Conservation (phyloP, 306 rosid species). For the Vigna hirtella region DNA sequence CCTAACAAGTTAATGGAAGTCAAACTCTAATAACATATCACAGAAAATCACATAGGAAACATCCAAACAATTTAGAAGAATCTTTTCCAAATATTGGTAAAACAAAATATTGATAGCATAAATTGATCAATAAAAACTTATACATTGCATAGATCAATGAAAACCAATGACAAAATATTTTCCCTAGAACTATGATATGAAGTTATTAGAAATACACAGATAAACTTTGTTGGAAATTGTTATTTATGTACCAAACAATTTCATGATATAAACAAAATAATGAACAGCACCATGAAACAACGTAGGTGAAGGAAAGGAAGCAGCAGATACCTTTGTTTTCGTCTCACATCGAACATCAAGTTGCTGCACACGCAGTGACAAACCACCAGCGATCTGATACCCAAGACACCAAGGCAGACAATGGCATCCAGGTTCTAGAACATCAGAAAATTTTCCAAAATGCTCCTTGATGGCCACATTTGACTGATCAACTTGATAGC, state of each 20-base stretch:
- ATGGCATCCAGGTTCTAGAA: conserved; percentile 78
- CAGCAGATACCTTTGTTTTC: conserved; percentile 64
- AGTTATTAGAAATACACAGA: background rate
- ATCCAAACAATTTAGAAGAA: background rate
- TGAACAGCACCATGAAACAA: conserved; percentile 18
- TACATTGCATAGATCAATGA: background rate
- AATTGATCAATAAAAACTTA: background rate
- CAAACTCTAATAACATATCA: conserved; percentile 32
- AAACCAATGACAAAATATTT: background rate
- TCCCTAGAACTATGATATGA: background rate
- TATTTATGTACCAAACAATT: background rate
- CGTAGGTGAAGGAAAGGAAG: conserved; percentile 17
- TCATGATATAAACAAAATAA: conserved; percentile 17
- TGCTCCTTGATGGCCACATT: conserved; percentile 70
- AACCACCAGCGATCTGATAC: conserved; percentile 59
- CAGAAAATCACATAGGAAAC: conserved; percentile 22
- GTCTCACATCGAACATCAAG: conserved; percentile 72
- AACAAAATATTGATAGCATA: conserved; percentile 24
- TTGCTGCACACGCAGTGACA: conserved; percentile 72
- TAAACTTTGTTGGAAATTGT: background rate
- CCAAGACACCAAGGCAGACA: conserved; percentile 80
- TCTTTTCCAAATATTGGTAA: conserved; percentile 24
- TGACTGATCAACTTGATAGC: conserved; percentile 71
- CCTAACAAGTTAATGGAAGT: conserved; percentile 51
- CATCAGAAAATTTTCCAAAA: conserved; percentile 58